These are phyloP conservation scores for Globisporangium heterothallicum DNA, from an alignment of 352 stramenopile genomes.

Conservation along the genomic window DNA sequence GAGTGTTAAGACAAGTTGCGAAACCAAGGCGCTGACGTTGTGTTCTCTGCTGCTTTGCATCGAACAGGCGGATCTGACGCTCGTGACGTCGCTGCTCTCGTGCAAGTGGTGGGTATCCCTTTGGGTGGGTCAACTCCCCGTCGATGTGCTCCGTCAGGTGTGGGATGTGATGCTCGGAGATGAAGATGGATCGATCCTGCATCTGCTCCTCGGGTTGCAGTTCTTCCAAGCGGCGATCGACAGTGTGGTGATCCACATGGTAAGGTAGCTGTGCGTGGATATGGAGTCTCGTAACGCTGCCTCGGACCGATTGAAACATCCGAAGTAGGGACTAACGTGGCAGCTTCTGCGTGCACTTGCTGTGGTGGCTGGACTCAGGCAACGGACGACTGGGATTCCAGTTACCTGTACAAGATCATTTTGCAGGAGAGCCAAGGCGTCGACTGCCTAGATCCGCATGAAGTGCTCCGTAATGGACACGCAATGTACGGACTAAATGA, in stretches of 20 bases:
- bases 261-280: too few relatives aligned
- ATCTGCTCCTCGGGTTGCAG: conserved; percentile 54
- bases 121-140: conserved; percentile 58
- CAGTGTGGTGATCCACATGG: conserved; percentile 32
- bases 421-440: conserved; percentile 29
- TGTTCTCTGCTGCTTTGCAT: neutral
- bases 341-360: too few relatives aligned
- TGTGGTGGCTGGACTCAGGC: conserved; percentile 30
- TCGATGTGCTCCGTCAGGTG: conserved; percentile 36
- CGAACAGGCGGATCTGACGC: conserved; percentile 44
- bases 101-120: conserved; percentile 79
- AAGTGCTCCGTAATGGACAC: conserved; percentile 32
- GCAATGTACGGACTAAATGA: conserved; percentile 49
- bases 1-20: too few relatives aligned
- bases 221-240: conserved; percentile 47
- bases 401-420: conserved; percentile 68
- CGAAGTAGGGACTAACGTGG: too few relatives aligned
- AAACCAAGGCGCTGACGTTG: neutral
- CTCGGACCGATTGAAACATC: too few relatives aligned
- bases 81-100: conserved; percentile 55
- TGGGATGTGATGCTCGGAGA: conserved; percentile 60
- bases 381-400: conserved; percentile 56
- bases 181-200: conserved; percentile 46
- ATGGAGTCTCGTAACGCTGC: too few relatives aligned
- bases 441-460: conserved; percentile 21